Conservation (phyloP, 2,329 filamentous ascomycete species). For the Cadophora gregata region DNA sequence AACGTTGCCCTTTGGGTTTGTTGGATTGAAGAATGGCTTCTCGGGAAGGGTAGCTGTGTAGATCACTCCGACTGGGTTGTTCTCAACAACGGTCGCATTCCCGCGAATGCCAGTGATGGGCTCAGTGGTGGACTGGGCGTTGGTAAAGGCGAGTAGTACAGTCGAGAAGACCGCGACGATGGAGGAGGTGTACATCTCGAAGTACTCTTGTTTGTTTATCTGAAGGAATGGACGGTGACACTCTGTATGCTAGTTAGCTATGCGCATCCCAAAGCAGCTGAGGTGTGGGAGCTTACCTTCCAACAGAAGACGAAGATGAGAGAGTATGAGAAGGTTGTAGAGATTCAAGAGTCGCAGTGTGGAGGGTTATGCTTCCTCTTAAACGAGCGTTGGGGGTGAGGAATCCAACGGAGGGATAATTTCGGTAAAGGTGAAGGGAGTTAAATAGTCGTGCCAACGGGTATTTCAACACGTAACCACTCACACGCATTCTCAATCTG, state of each 20-base stretch:
- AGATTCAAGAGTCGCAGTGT: not conserved
- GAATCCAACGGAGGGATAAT: no score
- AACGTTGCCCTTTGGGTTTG: constrained; percentile 58
- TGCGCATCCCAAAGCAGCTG: constrained; percentile 9
- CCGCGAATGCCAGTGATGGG: constrained; percentile 45
- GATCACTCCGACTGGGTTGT: constrained; percentile 60
- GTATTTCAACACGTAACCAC: constrained; percentile 14
- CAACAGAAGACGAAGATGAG: constrained; percentile 10
- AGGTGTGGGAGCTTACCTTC: constrained; percentile 3
- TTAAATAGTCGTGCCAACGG: constrained; percentile 8
- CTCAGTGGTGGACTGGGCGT: constrained; percentile 33
- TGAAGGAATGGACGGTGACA: not conserved
- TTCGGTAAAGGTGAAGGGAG: not conserved
- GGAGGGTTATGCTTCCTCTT: not conserved
- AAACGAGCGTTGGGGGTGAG: constrained; percentile 19
- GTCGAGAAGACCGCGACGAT: constrained; percentile 29
- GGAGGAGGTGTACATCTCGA: constrained; percentile 33
- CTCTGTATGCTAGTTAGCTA: constrained; percentile 9
- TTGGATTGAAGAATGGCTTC: constrained; percentile 51
- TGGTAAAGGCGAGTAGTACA: constrained; percentile 25
- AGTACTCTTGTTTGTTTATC: constrained; percentile 10
- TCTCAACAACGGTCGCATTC: constrained; percentile 57
- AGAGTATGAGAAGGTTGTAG: constrained; percentile 19
- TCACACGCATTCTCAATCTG: constrained; percentile 12
- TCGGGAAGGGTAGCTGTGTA: constrained; percentile 63